Evolutionary conservation across 768 basidiomycete species (phyloP).

Genomic region (Tephrocybe sp.): DNA sequence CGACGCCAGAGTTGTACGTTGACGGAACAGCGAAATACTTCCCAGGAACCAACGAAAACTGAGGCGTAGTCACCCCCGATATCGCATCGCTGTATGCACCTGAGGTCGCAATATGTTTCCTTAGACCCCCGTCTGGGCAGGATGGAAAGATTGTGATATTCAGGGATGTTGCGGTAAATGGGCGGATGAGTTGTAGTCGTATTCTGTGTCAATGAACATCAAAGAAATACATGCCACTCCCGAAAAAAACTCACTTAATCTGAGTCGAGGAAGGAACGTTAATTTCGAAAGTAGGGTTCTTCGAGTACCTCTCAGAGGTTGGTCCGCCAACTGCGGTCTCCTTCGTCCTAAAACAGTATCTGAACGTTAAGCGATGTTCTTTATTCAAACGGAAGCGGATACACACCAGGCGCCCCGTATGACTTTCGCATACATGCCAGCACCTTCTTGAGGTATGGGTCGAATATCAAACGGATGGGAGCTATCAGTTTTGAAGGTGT

Average conservation of each 20-base stretch:
- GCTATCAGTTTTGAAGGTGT: conserved; percentile 62
- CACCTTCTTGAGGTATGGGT: conserved; percentile 79
- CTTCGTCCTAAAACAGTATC: conserved; percentile 40
- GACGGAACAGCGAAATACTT: conserved; percentile 75
- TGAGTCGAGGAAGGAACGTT: conserved; percentile 48
- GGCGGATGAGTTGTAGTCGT: conserved; percentile 60
- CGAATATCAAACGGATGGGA: conserved; percentile 58
- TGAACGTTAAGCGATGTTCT: neutral
- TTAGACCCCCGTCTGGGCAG: conserved; percentile 26
- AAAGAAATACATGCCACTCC: neutral
- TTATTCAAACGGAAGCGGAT: neutral
- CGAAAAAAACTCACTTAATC: conserved; percentile 45
- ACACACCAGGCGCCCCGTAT: conserved; percentile 71
- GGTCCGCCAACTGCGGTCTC: conserved; percentile 68
- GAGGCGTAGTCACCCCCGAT: conserved; percentile 66
- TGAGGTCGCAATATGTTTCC: conserved; percentile 57
- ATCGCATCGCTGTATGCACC: conserved; percentile 77
- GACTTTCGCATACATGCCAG: conserved; percentile 80
- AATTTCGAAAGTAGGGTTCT: conserved; percentile 71
- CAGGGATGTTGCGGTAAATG: conserved; percentile 42
- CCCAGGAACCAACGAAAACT: conserved; percentile 50
- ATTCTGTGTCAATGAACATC: conserved; percentile 38
- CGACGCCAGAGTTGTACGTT: conserved; percentile 61
- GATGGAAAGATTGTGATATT: conserved; percentile 60
- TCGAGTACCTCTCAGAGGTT: conserved; percentile 56